Base-by-base conservation (phyloP, 768 basidiomycete species). In the Termitomyces titanicus region DNA sequence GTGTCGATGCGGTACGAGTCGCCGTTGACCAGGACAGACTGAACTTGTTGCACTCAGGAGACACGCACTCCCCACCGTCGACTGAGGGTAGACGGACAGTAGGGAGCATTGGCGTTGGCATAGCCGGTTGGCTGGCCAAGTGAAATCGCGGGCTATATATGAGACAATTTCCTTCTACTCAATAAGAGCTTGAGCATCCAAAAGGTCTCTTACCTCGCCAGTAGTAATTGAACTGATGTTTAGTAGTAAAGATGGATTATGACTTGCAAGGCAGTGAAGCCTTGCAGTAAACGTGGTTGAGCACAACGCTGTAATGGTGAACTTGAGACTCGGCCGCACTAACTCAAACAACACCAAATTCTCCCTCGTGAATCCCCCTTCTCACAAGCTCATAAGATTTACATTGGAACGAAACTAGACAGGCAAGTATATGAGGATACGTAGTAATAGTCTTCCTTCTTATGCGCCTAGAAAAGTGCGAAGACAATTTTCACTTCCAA, bases 21-120 rank as follows among this genome's bases (percentile, higher is more conserved):
- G 83, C 82, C 33, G 72, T 66, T 29, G 82, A 77, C 79, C 81
- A 84, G 33, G 83, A 79, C 53, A 86, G 70, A 37, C 78, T 81
- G 67, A 87, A 86, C 68, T 79, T 83, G 72, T 69, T 85, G 37
- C 73, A 67, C 54, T 84, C 83, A 55, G 77, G 66, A 17, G 71
- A 63, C 45, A 75, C 62, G 58, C 72, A 71, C 39, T 75, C 73
- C 56, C 75, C 75, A 54, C 77, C 77, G 33, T 70, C 61, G 49
- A 71, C 68, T 50, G 72, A 61, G 29, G 78, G 77, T 61, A 83
- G 73, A 61, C 82, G 84, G 59, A 82, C 75, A 55, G 81, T 74
- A 62, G 82, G 80, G 47, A 74, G 66, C 57, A 62, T 71, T 42
- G 69, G 69, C n/a, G 62, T 58, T 62, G 62, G 70, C 74, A 75